phyloP scores from a whole-genome alignment of 2,329 filamentous ascomycete genomes.

The Penicillium rolfsii region DNA sequence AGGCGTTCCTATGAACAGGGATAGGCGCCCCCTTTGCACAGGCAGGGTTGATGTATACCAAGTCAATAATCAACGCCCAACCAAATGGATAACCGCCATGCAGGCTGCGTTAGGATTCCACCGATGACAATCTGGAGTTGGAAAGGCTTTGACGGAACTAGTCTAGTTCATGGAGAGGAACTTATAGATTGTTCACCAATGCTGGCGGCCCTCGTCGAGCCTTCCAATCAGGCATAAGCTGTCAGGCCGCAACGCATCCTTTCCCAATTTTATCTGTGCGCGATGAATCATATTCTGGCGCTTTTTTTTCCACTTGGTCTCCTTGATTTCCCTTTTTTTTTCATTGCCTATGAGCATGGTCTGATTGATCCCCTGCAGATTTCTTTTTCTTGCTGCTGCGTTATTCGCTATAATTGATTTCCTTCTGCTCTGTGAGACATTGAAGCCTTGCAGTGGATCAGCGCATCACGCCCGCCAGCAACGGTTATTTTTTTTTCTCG shows the following conservation, averaged over 20 bases:
- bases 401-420: neutral
- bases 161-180: neutral
- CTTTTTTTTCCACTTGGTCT: constrained; percentile 8
- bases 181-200: neutral
- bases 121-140: neutral
- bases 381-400: constrained; percentile 26
- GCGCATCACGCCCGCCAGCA: constrained; percentile 20
- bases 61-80: neutral
- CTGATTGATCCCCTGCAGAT: constrained; percentile 30
- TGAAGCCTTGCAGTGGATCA: constrained; percentile 30
- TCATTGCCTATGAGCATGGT: neutral
- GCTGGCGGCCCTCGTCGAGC: constrained; percentile 8
- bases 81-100: constrained; percentile 4
- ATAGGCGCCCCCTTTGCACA: neutral
- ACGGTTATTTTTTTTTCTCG: constrained; percentile 9
- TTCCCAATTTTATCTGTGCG: constrained; percentile 29
- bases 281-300: constrained; percentile 21
- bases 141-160: neutral
- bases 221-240: constrained; percentile 31
- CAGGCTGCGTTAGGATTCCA: neutral
- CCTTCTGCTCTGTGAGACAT: constrained; percentile 22
- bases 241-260: constrained; percentile 34
- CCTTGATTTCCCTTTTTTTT: constrained; percentile 6
- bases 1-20: neutral
- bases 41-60: neutral